phyloP scores from a whole-genome alignment of 1,139 yeast species.

The Arxiozyma bovina region DNA sequence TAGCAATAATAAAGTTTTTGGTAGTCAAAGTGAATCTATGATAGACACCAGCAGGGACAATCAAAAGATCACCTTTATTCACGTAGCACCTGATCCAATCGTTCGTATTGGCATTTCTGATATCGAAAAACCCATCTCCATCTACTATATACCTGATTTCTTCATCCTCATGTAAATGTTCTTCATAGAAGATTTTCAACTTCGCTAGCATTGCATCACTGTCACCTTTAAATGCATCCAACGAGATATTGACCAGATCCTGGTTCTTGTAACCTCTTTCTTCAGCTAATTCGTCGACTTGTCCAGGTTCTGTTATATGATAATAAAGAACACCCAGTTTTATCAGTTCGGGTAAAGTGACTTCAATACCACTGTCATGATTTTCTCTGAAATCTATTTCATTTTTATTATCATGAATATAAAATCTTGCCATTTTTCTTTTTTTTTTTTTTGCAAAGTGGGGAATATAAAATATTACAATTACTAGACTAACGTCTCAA shows the following conservation, averaged over 20 bases:
- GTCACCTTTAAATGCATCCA: slow-evolving; percentile 53
- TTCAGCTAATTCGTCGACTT: slow-evolving; percentile 58
- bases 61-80: slow-evolving; percentile 55
- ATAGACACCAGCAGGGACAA: slow-evolving; percentile 85
- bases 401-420: slow-evolving; percentile 63
- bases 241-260: slow-evolving; percentile 58
- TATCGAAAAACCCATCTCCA: slow-evolving; percentile 90
- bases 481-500: too few species aligned
- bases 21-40: slow-evolving; percentile 78
- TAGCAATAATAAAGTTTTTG: slow-evolving; percentile 58
- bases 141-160: slow-evolving; percentile 85
- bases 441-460: too few species aligned
- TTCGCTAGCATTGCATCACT: slow-evolving; percentile 52
- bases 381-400: slow-evolving; percentile 59
- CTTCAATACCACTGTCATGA: slow-evolving; percentile 62
- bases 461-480: too few species aligned
- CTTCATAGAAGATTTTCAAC: slow-evolving; percentile 64
- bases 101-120: slow-evolving; percentile 52
- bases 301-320: slow-evolving; percentile 42
- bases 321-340: slow-evolving; percentile 65
- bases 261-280: slow-evolving; percentile 72
- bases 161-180: slow-evolving; percentile 94
- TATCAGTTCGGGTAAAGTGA: slow-evolving; percentile 41
- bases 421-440: slow-evolving; percentile 36
- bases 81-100: slow-evolving; percentile 74